Evolutionary conservation across 1,139 yeast species (phyloP).

Genomic region (Saccharomyces uvarum): DNA sequence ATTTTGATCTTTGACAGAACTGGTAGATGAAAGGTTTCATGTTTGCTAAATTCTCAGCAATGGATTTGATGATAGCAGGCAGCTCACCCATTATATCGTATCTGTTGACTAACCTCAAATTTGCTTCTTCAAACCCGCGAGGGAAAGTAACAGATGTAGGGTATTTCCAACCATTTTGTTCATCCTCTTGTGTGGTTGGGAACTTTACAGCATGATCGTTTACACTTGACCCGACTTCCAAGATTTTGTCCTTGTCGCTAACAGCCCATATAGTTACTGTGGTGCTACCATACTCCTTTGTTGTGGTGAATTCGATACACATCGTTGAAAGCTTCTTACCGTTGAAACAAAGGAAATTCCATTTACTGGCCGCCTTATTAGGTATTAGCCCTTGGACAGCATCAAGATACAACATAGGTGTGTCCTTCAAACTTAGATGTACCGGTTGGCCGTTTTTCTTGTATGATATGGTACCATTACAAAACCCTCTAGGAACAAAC

Average conservation of each 20-base stretch:
- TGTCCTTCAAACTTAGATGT: conserved; percentile 32
- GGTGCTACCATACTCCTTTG: conserved; percentile 63
- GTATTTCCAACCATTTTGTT: conserved; percentile 74
- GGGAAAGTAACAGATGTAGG: conserved; percentile 56
- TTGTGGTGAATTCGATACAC: conserved; percentile 84
- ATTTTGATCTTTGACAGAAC: conserved; percentile 49
- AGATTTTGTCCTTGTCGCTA: conserved; percentile 48
- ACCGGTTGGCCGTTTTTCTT: conserved; percentile 23
- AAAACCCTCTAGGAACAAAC: conserved; percentile 74
- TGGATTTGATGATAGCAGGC: conserved; percentile 71
- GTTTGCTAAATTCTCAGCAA: conserved; percentile 78
- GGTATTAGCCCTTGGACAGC: conserved; percentile 93
- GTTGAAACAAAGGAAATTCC: conserved; percentile 84
- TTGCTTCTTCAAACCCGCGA: conserved; percentile 37
- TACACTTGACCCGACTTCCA: conserved; percentile 38
- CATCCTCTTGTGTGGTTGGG: conserved; percentile 40
- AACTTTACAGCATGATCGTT: conserved; percentile 54
- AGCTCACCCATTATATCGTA: conserved; percentile 89
- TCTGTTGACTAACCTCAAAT: conserved; percentile 59
- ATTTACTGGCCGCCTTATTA: conserved; percentile 81
- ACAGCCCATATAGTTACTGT: conserved; percentile 66
- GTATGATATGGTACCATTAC: conserved; percentile 46
- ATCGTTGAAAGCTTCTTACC: conserved; percentile 57
- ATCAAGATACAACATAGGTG: conserved; percentile 69
- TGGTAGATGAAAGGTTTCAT: conserved; percentile 82